Percentiles rank a stretch among this genome's conserved stretches.
Conservation (phyloP, 495 filamentous ascomycete genomes). For the Aspergillus heteromorphus region DNA sequence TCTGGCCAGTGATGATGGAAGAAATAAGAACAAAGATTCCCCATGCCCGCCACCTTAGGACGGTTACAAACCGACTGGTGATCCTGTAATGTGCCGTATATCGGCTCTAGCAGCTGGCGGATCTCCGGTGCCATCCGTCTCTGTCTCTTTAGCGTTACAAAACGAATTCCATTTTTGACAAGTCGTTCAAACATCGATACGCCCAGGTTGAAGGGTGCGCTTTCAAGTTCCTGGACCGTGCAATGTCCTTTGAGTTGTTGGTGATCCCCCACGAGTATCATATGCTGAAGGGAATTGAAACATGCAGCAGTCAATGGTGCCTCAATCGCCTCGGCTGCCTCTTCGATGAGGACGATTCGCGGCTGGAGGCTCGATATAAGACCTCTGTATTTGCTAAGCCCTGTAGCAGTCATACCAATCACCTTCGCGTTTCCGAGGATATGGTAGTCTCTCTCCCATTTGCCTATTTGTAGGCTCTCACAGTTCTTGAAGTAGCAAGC, state of each 20-base stretch:
- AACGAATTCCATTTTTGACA: conserved; percentile 62
- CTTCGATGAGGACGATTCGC: conserved; percentile 63
- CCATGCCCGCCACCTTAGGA: conserved; percentile 73
- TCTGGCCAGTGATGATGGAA: conserved; percentile 71
- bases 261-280: conserved; percentile 75
- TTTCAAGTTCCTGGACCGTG: conserved; percentile 48
- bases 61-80: conserved; percentile 60
- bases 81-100: conserved; percentile 65
- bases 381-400: conserved; percentile 80
- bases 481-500: conserved; percentile 37
- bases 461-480: conserved; percentile 43
- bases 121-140: conserved; percentile 73
- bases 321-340: conserved; percentile 70
- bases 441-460: conserved; percentile 50
- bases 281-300: conserved; percentile 61
- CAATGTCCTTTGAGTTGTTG: conserved; percentile 64
- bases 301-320: conserved; percentile 59
- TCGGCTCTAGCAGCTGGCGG: conserved; percentile 53
- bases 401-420: conserved; percentile 74
- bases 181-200: conserved; percentile 76
- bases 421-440: conserved; percentile 51
- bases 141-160: conserved; percentile 54
- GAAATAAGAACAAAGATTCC: conserved; percentile 59
- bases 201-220: conserved; percentile 54
- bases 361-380: conserved; percentile 68